Evolutionary conservation across 108 stramenopile genomes (phyloP), one percentile per base, ranked within the genome.

Genomic region (Pinguiococcus pyrenoidosus): DNA sequence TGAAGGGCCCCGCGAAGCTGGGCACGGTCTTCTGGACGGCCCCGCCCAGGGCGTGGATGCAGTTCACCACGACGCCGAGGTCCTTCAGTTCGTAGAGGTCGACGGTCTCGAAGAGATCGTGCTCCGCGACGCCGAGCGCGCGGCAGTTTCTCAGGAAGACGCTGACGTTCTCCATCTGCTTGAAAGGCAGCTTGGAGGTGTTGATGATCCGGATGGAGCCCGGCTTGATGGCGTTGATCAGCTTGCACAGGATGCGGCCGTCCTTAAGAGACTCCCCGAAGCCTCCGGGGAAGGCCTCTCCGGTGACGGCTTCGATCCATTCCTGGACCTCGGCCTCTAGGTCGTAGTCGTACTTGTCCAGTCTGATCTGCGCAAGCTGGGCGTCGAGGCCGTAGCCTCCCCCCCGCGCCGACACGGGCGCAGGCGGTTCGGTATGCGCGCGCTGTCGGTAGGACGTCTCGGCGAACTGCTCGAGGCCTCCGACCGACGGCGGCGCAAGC

Each of bases 161-260:
- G 14, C 34, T 30, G 18, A 69, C 36, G 29, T 69, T 66, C 41
- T 69, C 68, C 68, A 69, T 69, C 37, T 62, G 65, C 52, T 67
- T 66, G 41, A 69, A 69, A 1, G 68, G 65, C 68, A 64, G 55
- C 27, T 28, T 34, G 6, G 54, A 48, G 43, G 13, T 14, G 35
- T 59, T 56, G 23, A 62, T 54, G 10, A 26, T 45, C 18, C 38
- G 46, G 14, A 66, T 44, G 22, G 55, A 16, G 26, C 58, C 58
- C 7, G 64, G 61, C 24, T 49, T 32, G 45, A 66, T 56, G 18
- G 6, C 29, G 39, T 66, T 66, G 29, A 62, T 47, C 20, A 66
- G 61, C 25, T 49, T 5, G 64, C 61, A 62, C 26, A 66, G 49
- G 27, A 37, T 12, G 0, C 28, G n/a, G 14, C 64, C 64, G 38